Conservation (phyloP, 2,329 filamentous ascomycete species). For the Exutisphaerella laricina region DNA sequence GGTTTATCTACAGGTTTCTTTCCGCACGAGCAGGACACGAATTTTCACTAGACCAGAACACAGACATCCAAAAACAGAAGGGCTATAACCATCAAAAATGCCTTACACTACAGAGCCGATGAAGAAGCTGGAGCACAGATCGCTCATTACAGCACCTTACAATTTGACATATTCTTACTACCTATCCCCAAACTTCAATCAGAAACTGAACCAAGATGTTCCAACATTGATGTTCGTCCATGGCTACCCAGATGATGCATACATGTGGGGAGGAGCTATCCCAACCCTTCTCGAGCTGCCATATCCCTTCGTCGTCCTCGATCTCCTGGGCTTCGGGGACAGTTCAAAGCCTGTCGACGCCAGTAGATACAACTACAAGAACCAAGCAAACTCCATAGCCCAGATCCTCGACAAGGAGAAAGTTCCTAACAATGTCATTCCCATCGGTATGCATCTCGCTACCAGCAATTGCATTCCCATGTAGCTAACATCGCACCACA, state of each 20-base stretch:
- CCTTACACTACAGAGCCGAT: conserved; percentile 14
- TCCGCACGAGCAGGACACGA: too few relatives aligned
- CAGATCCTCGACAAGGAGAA: conserved; percentile 41
- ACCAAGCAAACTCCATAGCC: conserved; percentile 35
- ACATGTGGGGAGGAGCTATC: conserved; percentile 40
- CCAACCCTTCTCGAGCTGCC: conserved; percentile 23
- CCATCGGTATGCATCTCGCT: conserved; percentile 11
- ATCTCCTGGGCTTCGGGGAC: conserved; percentile 38
- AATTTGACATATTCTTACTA: conserved; percentile 29
- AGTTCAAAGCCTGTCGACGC: conserved; percentile 40
- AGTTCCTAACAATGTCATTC: conserved; percentile 15
- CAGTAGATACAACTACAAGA: conserved; percentile 34
- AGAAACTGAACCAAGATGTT: conserved; percentile 15
- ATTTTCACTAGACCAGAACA: not conserved
- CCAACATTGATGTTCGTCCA: conserved; percentile 42
- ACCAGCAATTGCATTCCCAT: conserved; percentile 10
- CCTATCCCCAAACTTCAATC: conserved; percentile 26
- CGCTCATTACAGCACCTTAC: conserved; percentile 24
- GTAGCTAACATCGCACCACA: not conserved
- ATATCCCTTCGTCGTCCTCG: conserved; percentile 34
- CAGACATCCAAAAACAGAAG: not conserved
- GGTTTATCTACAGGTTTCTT: too few relatives aligned
- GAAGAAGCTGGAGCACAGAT: conserved; percentile 24
- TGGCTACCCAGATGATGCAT: conserved; percentile 48
- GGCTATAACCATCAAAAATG: not conserved